A percentile compares a stretch with the other conserved stretches of the same genome.
phyloP scores from a whole-genome alignment of 2,329 filamentous ascomycete species.

The Exserohilum turcica region DNA sequence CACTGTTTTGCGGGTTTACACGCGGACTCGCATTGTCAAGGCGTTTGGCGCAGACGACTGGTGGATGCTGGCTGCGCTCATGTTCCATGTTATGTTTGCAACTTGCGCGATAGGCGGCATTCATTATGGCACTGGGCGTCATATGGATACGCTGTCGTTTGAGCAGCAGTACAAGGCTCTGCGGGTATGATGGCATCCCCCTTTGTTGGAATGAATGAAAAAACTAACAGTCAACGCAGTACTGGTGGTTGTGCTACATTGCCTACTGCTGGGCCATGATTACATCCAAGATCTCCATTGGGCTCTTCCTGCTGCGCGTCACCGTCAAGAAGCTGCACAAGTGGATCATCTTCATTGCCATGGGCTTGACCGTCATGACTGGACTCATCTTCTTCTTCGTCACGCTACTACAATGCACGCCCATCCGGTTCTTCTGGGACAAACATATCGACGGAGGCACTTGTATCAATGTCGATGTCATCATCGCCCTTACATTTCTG shows the following conservation, averaged over 20 bases:
- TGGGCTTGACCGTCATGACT: constrained; percentile 44
- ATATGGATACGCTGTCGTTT: constrained; percentile 30
- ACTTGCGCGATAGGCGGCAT: constrained; percentile 38
- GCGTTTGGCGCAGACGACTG: constrained; percentile 46
- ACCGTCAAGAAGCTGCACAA: constrained; percentile 35
- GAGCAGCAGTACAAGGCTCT: constrained; percentile 35
- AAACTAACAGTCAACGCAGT: constrained; percentile 22
- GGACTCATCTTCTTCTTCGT: constrained; percentile 53
- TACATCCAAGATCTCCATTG: constrained; percentile 41
- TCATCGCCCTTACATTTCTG: constrained; percentile 52
- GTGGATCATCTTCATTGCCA: constrained; percentile 47
- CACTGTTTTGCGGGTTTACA: constrained; percentile 49
- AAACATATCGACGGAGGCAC: constrained; percentile 45
- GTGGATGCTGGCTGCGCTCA: constrained; percentile 38
- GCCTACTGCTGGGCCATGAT: constrained; percentile 43
- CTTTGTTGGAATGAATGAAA: background rate
- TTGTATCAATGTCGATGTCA: constrained; percentile 50
- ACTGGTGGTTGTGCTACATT: constrained; percentile 46
- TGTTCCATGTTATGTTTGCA: constrained; percentile 38
- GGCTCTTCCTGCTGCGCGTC: constrained; percentile 43
- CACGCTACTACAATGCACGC: constrained; percentile 57
- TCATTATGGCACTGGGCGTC: constrained; percentile 41
- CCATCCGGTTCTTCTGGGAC: constrained; percentile 57
- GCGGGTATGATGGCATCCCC: constrained; percentile 25
- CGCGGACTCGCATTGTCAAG: constrained; percentile 48